phyloP scores from a whole-genome alignment of 306 rosid genomes.

The cucumber (Cucumis sativus) region Cucumber_9930_V3 NC_026657.2:9020501-9021000 shows the following conservation, averaged over 20 bases:
- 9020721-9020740: background rate
- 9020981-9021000: slow-evolving; percentile 96
- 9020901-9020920: slow-evolving; percentile 6
- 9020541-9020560: background rate
- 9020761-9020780: slow-evolving; percentile 76
- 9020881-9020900: slow-evolving; percentile 3
- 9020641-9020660: background rate
- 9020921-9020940: slow-evolving; percentile 9
- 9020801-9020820: slow-evolving; percentile 93
- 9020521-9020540: background rate
- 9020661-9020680: background rate
- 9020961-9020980: slow-evolving; percentile 98
- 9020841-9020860: slow-evolving; percentile 99
- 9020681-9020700: background rate
- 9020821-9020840: slow-evolving; percentile 80
- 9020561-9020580: background rate
- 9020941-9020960: slow-evolving; percentile 90
- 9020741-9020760: background rate
- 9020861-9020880: slow-evolving; percentile 72
- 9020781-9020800: slow-evolving; percentile 95
- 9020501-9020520: background rate
- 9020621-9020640: background rate
- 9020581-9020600: background rate
- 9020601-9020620: background rate
- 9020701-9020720: background rate